Percentiles rank a stretch among this genome's conserved stretches.
phyloP scores from a whole-genome alignment of 495 filamentous ascomycete species.

The Podospora comata region DNA sequence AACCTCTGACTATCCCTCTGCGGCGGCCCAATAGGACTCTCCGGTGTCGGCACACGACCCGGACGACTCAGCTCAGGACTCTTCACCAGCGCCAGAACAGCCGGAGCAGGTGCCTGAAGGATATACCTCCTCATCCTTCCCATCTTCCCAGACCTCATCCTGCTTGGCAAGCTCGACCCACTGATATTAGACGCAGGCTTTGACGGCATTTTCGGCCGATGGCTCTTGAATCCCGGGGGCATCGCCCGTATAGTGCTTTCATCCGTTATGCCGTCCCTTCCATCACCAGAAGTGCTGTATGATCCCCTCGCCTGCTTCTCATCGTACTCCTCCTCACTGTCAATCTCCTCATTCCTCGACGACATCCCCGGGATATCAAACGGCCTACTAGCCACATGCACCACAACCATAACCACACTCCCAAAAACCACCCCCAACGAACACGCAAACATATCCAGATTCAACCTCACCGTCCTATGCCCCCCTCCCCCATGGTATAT shows the following conservation, averaged over 20 bases:
- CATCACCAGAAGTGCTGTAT: not conserved
- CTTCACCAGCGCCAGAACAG: not conserved
- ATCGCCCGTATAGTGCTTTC: not conserved
- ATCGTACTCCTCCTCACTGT: not conserved
- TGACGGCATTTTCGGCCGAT: slow-evolving; percentile 11
- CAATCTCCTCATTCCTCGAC: not conserved
- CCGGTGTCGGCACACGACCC: not conserved
- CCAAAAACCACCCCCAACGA: slow-evolving; percentile 12
- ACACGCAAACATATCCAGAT: slow-evolving; percentile 20
- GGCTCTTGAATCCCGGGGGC: not conserved
- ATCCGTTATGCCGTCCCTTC: not conserved
- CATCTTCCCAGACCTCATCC: not conserved
- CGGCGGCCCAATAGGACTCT: not conserved
- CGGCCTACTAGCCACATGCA: slow-evolving; percentile 9
- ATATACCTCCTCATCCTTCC: slow-evolving; percentile 3
- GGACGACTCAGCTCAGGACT: not conserved
- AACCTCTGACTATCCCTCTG: not conserved
- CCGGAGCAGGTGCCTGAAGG: slow-evolving; percentile 5
- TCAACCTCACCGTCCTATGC: slow-evolving; percentile 6
- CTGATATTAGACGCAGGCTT: not conserved
- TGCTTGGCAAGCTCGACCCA: slow-evolving; percentile 3
- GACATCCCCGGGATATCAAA: slow-evolving; percentile 21
- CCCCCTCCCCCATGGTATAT: slow-evolving; percentile 15
- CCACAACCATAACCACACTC: slow-evolving; percentile 2
- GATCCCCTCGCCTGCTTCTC: not conserved